Base-by-base conservation (phyloP, 257 asterid species). In the Verbena officinalis region DNA sequence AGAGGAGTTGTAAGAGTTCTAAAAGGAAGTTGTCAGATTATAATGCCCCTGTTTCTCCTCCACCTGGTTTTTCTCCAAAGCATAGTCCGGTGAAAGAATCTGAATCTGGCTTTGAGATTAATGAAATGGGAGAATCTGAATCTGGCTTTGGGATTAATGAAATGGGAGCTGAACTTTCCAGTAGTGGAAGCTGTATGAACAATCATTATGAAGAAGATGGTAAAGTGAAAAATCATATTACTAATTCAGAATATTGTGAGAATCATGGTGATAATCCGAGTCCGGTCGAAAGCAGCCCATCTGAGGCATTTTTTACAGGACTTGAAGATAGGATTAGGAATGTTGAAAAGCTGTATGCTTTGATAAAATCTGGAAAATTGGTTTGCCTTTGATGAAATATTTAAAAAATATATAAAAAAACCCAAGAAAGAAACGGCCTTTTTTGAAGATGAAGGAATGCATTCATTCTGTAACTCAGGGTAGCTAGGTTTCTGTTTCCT, bases 261-360 rank as follows among this genome's bases (percentile, higher is more conserved):
- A 52, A 22, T 15, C 48, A 12, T 16, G 34, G 15, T 5, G 23
- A 7, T 3, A 27, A 19, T 20, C 21, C 38, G 0, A 38, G 17
- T 5, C 31, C 4, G 20, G 42, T 39, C 17, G 23, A 3, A 16
- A 16, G 45, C 50, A 23, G 57, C 31, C 19, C 27, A 8, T n/a
- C 27, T 20, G 58, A 38, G 33, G 59, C 31, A 22, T 49, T 46
- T 20, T 3, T 9, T 5, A 6, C 15, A 2, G 48, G 27, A 44
- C 56, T 31, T 33, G 69, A 73, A 39, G 54, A 62, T 63, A 74
- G 75, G 72, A 36, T 64, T 4, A 20, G 51, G 16, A 64, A 2
- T 49, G n/a, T 50, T 20, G 73, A 69, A 40, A 59, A 75, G 59
- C 36, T 57, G 20, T 69, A 40, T 33, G 16, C 43, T 60, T 36